Conservation (phyloP, 768 basidiomycete species). For the Ramaria rubella region DNA sequence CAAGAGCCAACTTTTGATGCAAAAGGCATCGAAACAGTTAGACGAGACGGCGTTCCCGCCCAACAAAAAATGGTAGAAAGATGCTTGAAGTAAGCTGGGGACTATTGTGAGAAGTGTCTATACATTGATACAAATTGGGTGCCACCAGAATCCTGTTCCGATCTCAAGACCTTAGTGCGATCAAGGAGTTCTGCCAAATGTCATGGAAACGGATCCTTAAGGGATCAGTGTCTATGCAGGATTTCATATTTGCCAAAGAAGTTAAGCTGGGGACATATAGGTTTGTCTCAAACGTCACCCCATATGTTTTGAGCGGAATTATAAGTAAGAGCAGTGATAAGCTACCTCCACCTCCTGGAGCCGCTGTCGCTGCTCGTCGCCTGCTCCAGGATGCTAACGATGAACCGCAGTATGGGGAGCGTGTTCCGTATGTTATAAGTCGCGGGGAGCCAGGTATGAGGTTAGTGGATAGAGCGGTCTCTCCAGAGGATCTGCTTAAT, state of each 20-base stretch:
- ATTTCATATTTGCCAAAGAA: conserved; percentile 93
- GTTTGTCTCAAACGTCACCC: conserved; percentile 30
- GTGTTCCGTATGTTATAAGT: conserved; percentile 85
- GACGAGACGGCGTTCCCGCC: conserved; percentile 86
- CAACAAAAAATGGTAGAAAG: conserved; percentile 91
- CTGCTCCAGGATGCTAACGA: conserved; percentile 69
- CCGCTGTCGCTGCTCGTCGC: conserved; percentile 71
- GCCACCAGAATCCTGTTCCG: conserved; percentile 75
- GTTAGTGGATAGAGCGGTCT: conserved; percentile 68
- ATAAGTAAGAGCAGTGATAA: conserved; percentile 51
- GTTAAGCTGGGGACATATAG: conserved; percentile 92
- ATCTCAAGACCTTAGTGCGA: conserved; percentile 78
- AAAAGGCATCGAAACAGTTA: conserved; percentile 95
- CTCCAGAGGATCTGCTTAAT: conserved; percentile 67
- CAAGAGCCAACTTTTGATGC: conserved; percentile 80
- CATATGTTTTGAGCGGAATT: neutral
- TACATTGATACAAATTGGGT: neutral
- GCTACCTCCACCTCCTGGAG: conserved; percentile 86
- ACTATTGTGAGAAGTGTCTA: neutral
- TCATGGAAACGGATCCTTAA: conserved; percentile 84
- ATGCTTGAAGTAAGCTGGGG: conserved; percentile 64
- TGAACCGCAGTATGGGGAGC: conserved; percentile 89
- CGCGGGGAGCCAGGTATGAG: conserved; percentile 54
- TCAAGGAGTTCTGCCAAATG: conserved; percentile 81
- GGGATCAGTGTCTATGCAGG: conserved; percentile 76